Evolutionary conservation across 164 flowering plant genomes (phyloP).

Genomic region (Stephania japonica): DNA sequence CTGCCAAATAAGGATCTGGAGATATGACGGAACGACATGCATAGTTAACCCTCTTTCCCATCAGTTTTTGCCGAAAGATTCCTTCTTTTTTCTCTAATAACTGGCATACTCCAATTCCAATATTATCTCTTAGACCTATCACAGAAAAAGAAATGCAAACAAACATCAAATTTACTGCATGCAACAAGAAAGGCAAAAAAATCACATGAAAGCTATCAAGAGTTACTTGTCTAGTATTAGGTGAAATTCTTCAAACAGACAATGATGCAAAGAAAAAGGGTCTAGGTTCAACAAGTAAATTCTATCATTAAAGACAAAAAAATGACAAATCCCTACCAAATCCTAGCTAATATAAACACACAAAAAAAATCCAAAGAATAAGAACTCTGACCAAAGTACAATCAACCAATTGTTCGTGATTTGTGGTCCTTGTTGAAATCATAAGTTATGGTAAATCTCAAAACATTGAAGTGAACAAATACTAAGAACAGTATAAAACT

Average conservation of each 20-base stretch:
- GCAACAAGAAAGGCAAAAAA: background rate
- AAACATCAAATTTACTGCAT: background rate
- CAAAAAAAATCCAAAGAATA: too few species aligned
- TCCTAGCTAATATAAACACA: too few species aligned
- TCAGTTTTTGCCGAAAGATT: slow-evolving; percentile 93
- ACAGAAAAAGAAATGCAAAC: background rate
- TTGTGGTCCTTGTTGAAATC: too few species aligned
- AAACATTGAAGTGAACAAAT: background rate
- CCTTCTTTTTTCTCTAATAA: slow-evolving; percentile 92
- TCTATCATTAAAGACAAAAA: too few species aligned
- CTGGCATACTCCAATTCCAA: slow-evolving; percentile 63
- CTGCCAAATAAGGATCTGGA: slow-evolving; percentile 96
- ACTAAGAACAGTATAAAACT: background rate
- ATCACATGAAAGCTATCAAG: background rate
- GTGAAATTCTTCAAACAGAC: too few species aligned
- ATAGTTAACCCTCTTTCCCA: slow-evolving; percentile 97
- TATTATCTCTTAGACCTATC: slow-evolving; percentile 39
- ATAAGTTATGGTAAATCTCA: background rate
- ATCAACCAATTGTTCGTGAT: too few species aligned
- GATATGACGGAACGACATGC: slow-evolving; percentile 98
- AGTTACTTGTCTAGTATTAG: too few species aligned
- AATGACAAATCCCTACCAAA: too few species aligned
- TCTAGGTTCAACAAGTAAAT: too few species aligned
- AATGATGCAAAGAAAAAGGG: too few species aligned
- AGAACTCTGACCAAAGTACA: too few species aligned